Evolutionary conservation across 148 eudicot species (phyloP).

Genomic region (Beta vulgaris): DNA sequence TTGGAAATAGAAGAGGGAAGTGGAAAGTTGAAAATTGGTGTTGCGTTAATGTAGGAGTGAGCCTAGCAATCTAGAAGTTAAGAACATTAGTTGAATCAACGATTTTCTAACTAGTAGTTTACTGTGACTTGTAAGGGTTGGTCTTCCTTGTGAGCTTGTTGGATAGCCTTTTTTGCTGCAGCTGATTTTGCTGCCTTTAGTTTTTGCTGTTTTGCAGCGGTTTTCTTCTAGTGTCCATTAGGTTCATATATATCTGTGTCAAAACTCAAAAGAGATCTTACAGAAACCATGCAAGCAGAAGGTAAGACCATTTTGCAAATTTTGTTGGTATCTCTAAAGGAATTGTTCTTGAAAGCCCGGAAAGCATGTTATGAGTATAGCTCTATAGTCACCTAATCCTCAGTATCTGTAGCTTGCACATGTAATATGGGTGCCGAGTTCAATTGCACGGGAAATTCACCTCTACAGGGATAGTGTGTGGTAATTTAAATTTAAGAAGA

Average conservation of each 20-base stretch:
- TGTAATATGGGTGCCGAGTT: not conserved
- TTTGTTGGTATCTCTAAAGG: not conserved
- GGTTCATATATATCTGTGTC: too few species aligned
- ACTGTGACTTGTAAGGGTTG: not conserved
- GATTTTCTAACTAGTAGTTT: not conserved
- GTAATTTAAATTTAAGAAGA: not conserved
- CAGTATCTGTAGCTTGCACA: not conserved
- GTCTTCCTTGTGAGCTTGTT: not conserved
- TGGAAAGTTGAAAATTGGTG: not conserved
- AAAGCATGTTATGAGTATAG: not conserved
- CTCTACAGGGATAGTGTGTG: too few species aligned
- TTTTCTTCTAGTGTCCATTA: not conserved
- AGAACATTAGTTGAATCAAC: not conserved
- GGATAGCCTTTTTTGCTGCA: not conserved
- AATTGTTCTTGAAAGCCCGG: not conserved
- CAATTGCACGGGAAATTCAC: not conserved
- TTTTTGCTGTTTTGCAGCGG: not conserved
- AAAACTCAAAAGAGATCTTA: not conserved
- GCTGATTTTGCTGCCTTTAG: not conserved
- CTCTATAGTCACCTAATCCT: not conserved
- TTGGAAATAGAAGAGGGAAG: not conserved
- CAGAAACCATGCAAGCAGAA: not conserved
- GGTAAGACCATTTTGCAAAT: not conserved
- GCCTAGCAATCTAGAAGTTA: not conserved
- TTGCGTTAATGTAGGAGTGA: not conserved